Evolutionary conservation across 257 asterid genomes (phyloP).

Genomic region (Solanum virginianum): DNA sequence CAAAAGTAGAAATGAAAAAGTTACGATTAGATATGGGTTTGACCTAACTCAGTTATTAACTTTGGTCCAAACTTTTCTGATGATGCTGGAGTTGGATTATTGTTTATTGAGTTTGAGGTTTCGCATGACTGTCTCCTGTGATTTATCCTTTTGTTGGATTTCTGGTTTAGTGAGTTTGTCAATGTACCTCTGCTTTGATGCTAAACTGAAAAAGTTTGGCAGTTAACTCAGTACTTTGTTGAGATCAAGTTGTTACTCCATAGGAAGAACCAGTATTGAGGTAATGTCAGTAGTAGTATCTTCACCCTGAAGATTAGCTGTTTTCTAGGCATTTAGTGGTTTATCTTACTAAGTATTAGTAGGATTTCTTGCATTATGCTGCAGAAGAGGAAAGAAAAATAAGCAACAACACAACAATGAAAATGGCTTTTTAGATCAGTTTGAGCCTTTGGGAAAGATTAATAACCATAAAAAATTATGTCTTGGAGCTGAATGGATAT

Average conservation of each 20-base stretch:
- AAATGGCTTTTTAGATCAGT: too few relatives aligned
- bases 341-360: not conserved
- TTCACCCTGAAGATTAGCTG: not conserved
- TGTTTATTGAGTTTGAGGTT: not conserved
- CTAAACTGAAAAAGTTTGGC: not conserved
- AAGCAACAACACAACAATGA: not conserved
- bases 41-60: not conserved
- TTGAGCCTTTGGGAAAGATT: not conserved
- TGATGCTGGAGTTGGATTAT: not conserved
- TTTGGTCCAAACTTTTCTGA: not conserved
- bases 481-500: not conserved
- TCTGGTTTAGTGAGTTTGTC: not conserved
- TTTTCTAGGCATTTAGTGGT: not conserved
- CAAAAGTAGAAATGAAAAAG: not conserved
- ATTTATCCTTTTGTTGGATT: not conserved
- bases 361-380: not conserved
- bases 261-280: not conserved
- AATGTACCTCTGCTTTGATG: not conserved
- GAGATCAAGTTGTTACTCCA: not conserved
- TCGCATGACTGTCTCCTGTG: not conserved
- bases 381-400: not conserved
- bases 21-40: not conserved
- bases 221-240: not conserved
- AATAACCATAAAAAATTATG: not conserved
- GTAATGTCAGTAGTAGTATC: not conserved